phyloP scores from a whole-genome alignment of 2,329 filamentous ascomycete species.

The Ustulina deusta region DNA sequence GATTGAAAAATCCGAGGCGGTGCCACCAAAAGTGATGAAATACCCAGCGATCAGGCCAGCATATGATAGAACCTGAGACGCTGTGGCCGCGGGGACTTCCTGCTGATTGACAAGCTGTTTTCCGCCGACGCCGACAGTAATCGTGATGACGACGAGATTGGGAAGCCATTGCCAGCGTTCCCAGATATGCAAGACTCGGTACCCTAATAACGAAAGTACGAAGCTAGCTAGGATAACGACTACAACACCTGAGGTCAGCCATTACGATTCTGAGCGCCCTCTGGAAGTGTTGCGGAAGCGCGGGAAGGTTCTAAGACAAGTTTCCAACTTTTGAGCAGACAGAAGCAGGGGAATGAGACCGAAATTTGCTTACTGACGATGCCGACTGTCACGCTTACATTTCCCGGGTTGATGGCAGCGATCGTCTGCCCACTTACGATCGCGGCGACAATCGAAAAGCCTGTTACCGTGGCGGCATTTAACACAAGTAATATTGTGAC shows the following conservation, averaged over 20 bases:
- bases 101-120: constrained; percentile 54
- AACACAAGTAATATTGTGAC: constrained; percentile 58
- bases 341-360: no score
- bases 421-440: constrained; percentile 68
- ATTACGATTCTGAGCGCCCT: background rate
- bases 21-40: constrained; percentile 67
- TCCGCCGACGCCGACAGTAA: constrained; percentile 66
- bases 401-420: constrained; percentile 59
- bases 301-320: background rate
- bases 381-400: constrained; percentile 64
- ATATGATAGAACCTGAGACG: constrained; percentile 55
- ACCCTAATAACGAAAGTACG: constrained; percentile 66
- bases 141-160: constrained; percentile 63
- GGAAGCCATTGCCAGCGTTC: constrained; percentile 70
- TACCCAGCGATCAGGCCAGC: constrained; percentile 63
- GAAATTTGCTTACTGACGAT: constrained; percentile 57
- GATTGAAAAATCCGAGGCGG: constrained; percentile 68
- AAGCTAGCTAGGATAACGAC: constrained; percentile 65
- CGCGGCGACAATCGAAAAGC: constrained; percentile 68
- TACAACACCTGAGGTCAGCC: background rate
- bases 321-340: no score
- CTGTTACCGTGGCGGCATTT: constrained; percentile 60
- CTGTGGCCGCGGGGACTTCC: constrained; percentile 39
- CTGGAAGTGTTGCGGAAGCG: background rate
- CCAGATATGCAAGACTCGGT: constrained; percentile 64